Percentiles rank a stretch among this genome's conserved stretches.
Evolutionary conservation across 805 yeast species (phyloP).

Genomic region (Phaffomyces antillensis): DNA sequence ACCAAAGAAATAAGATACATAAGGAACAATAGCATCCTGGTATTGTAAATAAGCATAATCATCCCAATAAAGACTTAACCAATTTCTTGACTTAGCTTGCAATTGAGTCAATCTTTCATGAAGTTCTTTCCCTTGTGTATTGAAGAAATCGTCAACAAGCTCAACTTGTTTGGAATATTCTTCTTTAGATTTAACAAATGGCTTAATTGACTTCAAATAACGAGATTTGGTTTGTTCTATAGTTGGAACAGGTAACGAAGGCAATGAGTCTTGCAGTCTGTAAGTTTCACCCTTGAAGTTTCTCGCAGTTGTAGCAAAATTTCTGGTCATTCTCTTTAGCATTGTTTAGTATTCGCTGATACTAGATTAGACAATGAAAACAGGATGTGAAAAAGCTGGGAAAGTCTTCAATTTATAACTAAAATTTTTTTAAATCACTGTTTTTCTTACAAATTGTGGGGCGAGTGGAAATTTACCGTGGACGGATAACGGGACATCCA

Average conservation of each 20-base stretch:
- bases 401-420: background rate
- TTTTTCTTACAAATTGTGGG: slow-evolving; percentile 2
- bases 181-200: slow-evolving; percentile 45
- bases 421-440: background rate
- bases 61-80: slow-evolving; percentile 94
- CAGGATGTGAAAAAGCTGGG: background rate
- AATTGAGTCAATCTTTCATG: slow-evolving; percentile 58
- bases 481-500: background rate
- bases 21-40: slow-evolving; percentile 92
- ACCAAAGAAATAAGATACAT: slow-evolving; percentile 81
- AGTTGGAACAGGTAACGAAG: slow-evolving; percentile 82
- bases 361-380: no score
- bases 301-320: slow-evolving; percentile 13
- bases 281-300: slow-evolving; percentile 57
- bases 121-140: slow-evolving; percentile 59
- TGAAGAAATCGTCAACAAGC: slow-evolving; percentile 61
- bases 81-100: slow-evolving; percentile 48
- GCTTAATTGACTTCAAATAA: slow-evolving; percentile 68
- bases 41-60: slow-evolving; percentile 85
- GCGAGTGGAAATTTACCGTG: slow-evolving; percentile 3
- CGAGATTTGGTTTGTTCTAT: slow-evolving; percentile 61
- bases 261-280: slow-evolving; percentile 66
- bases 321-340: slow-evolving; percentile 20
- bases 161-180: slow-evolving; percentile 47
- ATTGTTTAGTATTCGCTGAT: background rate